phyloP scores from a whole-genome alignment of 768 basidiomycete species.

The Fomitopsis serialis region DNA sequence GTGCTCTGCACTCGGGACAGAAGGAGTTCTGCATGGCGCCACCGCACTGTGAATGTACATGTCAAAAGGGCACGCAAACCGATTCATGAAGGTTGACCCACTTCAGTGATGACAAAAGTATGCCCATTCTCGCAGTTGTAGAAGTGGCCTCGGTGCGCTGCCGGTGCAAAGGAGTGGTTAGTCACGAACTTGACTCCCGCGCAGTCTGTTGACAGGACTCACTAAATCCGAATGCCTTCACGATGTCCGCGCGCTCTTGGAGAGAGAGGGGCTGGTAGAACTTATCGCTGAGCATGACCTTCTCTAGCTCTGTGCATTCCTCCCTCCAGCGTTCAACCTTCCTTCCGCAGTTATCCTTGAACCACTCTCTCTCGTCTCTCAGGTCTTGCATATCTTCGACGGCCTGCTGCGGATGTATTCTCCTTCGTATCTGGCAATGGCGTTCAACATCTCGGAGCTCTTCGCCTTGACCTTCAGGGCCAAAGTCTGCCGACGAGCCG shows the following conservation, averaged over 20 bases:
- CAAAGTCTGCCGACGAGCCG: slow-evolving; percentile 1
- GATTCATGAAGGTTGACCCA: slow-evolving; percentile 18
- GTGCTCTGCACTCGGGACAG: slow-evolving; percentile 55
- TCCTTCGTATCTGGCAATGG: neutral
- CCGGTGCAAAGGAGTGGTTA: neutral
- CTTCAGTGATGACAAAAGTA: slow-evolving; percentile 53
- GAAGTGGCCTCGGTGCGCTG: slow-evolving; percentile 26
- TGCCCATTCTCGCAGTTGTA: slow-evolving; percentile 49
- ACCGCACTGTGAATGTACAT: slow-evolving; percentile 41
- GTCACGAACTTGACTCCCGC: neutral
- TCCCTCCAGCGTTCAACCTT: slow-evolving; percentile 16
- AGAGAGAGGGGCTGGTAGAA: slow-evolving; percentile 19
- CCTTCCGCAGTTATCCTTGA: slow-evolving; percentile 18
- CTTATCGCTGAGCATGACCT: slow-evolving; percentile 11
- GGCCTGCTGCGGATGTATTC: slow-evolving; percentile 22
- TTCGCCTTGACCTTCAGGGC: slow-evolving; percentile 6
- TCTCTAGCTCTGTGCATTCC: slow-evolving; percentile 16
- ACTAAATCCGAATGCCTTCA: slow-evolving; percentile 23
- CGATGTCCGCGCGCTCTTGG: slow-evolving; percentile 21
- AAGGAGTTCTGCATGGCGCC: slow-evolving; percentile 41
- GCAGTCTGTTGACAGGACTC: neutral
- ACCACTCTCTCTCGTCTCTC: slow-evolving; percentile 20
- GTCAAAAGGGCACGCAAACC: neutral
- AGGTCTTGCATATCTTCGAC: slow-evolving; percentile 5
- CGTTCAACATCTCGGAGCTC: slow-evolving; percentile 1